These are phyloP conservation scores for Leccinum imitatum DNA, from an alignment of 768 basidiomycete species.

Conservation along the genomic window DNA sequence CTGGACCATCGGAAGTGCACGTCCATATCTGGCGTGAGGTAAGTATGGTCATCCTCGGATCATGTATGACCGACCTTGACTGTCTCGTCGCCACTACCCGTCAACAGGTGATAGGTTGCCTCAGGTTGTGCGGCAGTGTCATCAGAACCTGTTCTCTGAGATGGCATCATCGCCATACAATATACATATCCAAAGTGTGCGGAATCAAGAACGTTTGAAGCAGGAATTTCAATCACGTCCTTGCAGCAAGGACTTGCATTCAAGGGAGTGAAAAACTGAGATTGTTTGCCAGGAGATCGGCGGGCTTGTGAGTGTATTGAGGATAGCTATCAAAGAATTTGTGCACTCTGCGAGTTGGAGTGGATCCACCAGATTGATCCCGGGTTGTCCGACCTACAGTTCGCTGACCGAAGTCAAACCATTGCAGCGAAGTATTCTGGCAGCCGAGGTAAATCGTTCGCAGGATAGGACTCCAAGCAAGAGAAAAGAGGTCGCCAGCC, in stretches of 20 bases:
- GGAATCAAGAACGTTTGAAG: slow-evolving; percentile 74
- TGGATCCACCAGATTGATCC: slow-evolving; percentile 33
- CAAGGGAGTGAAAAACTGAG: slow-evolving; percentile 34
- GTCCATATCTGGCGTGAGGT: slow-evolving; percentile 58
- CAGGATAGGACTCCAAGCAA: slow-evolving; percentile 69
- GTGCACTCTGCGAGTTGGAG: slow-evolving; percentile 57
- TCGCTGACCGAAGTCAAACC: slow-evolving; percentile 59
- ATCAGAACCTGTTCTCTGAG: slow-evolving; percentile 38
- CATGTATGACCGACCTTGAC: slow-evolving; percentile 62
- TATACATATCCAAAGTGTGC: slow-evolving; percentile 97
- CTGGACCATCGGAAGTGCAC: slow-evolving; percentile 46
- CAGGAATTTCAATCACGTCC: slow-evolving; percentile 51
- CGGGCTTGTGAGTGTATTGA: slow-evolving; percentile 62
- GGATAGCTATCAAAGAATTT: slow-evolving; percentile 94
- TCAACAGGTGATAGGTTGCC: slow-evolving; percentile 55
- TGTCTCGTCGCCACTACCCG: slow-evolving; percentile 88
- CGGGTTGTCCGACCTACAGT: neutral
- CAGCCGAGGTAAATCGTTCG: slow-evolving; percentile 84
- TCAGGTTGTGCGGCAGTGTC: slow-evolving; percentile 25
- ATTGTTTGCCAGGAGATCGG: slow-evolving; percentile 69
- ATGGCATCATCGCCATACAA: slow-evolving; percentile 60
- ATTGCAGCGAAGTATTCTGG: slow-evolving; percentile 91
- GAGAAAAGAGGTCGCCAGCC: slow-evolving; percentile 85
- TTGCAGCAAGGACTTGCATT: slow-evolving; percentile 24
- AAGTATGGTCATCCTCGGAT: neutral